Evolutionary conservation across 2,329 filamentous ascomycete genomes (phyloP).

Genomic region (Aspergillus vadensis): DNA sequence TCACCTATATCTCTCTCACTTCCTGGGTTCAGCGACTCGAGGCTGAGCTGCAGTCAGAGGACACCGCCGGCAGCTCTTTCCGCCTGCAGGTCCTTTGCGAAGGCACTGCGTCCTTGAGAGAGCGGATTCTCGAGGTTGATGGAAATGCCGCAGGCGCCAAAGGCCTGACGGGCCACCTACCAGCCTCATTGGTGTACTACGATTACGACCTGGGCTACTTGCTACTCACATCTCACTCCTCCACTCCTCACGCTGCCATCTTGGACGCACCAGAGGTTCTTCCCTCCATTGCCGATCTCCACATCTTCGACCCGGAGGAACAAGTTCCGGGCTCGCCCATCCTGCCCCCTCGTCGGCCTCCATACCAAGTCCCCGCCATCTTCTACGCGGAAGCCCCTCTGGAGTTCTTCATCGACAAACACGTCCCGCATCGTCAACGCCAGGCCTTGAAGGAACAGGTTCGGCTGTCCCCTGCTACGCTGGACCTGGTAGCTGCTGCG

Average conservation of each 20-base stretch:
- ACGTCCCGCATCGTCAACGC: slow-evolving; percentile 47
- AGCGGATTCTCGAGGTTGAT: slow-evolving; percentile 49
- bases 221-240: slow-evolving; percentile 53
- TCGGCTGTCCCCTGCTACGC: slow-evolving; percentile 50
- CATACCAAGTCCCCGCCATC: slow-evolving; percentile 46
- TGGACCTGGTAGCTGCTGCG: slow-evolving; percentile 51
- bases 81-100: slow-evolving; percentile 59
- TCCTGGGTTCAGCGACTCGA: slow-evolving; percentile 61
- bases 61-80: slow-evolving; percentile 56
- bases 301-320: slow-evolving; percentile 28
- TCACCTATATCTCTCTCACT: slow-evolving; percentile 58
- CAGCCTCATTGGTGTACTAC: slow-evolving; percentile 55
- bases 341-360: slow-evolving; percentile 40
- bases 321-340: slow-evolving; percentile 26
- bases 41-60: slow-evolving; percentile 56
- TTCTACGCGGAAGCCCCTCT: slow-evolving; percentile 44
- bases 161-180: slow-evolving; percentile 40
- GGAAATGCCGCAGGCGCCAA: slow-evolving; percentile 27
- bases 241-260: slow-evolving; percentile 53
- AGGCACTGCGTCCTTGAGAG: slow-evolving; percentile 51
- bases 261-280: slow-evolving; percentile 52
- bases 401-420: slow-evolving; percentile 45
- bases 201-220: slow-evolving; percentile 62
- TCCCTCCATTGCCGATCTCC: slow-evolving; percentile 30
- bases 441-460: slow-evolving; percentile 48